Conservation (phyloP, 1,139 yeast genomes). For the Suhomyces terraborum region DNA sequence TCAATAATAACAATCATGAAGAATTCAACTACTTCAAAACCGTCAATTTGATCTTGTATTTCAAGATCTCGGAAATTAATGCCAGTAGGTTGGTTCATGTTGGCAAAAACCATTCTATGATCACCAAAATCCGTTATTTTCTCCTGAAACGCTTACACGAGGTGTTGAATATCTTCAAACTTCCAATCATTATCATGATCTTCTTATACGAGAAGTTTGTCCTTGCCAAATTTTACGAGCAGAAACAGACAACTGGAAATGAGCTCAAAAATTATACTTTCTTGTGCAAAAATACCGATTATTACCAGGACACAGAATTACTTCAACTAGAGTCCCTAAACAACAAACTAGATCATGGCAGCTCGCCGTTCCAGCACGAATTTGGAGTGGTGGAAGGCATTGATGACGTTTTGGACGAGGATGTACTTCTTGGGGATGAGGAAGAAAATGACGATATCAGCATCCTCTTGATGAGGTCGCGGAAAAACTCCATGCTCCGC, state of each 20-base stretch:
- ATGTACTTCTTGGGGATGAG: conserved; percentile 10
- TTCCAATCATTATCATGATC: conserved; percentile 38
- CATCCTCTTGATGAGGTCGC: conserved; percentile 24
- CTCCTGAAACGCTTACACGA: conserved; percentile 10
- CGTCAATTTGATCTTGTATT: conserved; percentile 39
- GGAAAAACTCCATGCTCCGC: conserved; percentile 24
- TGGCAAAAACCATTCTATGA: background rate
- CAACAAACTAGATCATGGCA: conserved; percentile 8
- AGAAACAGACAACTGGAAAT: conserved; percentile 15
- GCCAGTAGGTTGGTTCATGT: conserved; percentile 6
- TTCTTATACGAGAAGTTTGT: conserved; percentile 34
- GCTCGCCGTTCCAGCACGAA: conserved; percentile 16
- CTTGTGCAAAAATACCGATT: conserved; percentile 32
- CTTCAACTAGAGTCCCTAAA: conserved; percentile 19
- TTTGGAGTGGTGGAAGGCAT: conserved; percentile 24
- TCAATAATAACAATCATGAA: conserved; percentile 40
- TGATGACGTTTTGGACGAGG: conserved; percentile 18
- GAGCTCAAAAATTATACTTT: conserved; percentile 41
- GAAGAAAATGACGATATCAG: conserved; percentile 25
- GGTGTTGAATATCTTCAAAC: conserved; percentile 30
- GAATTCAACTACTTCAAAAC: conserved; percentile 47
- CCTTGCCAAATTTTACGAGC: conserved; percentile 22
- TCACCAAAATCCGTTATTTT: conserved; percentile 7
- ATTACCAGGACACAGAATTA: conserved; percentile 33
- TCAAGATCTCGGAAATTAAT: conserved; percentile 22